phyloP scores from a whole-genome alignment of 2,329 filamentous ascomycete species.

The Mycosphaerella arachidis region DNA sequence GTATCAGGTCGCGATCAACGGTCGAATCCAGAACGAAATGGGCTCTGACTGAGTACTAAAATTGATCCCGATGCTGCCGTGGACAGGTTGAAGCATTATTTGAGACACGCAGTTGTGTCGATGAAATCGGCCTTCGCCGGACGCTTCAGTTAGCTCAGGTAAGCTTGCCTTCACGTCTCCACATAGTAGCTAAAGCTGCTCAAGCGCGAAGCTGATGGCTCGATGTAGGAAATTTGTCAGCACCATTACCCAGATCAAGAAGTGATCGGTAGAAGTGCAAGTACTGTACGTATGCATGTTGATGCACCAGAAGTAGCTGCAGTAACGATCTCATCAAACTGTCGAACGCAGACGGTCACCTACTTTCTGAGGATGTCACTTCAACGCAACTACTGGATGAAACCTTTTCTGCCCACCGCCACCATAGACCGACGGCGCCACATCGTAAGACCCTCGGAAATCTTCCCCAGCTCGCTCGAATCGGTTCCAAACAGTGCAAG shows the following conservation, averaged over 20 bases:
- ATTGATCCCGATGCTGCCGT: neutral
- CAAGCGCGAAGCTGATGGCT: neutral
- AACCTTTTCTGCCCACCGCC: too few relatives aligned
- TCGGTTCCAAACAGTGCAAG: too few relatives aligned
- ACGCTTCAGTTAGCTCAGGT: neutral
- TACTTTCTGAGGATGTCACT: too few relatives aligned
- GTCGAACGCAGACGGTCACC: too few relatives aligned
- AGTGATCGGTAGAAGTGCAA: neutral
- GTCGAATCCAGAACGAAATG: conserved; percentile 3
- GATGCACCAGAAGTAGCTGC: too few relatives aligned
- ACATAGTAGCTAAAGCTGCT: neutral
- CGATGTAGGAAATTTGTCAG: neutral
- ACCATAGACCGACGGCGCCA: too few relatives aligned
- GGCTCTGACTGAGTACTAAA: neutral
- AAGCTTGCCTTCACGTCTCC: neutral
- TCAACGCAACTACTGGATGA: too few relatives aligned
- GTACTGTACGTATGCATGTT: too few relatives aligned
- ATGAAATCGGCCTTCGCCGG: neutral
- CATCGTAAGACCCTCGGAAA: too few relatives aligned
- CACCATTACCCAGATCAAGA: neutral
- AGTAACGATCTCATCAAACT: too few relatives aligned
- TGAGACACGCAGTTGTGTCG: neutral
- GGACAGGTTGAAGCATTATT: neutral
- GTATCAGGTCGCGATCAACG: conserved; percentile 17
- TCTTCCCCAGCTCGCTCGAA: too few relatives aligned